Percentiles rank a stretch among this genome's conserved stretches.
phyloP scores from a whole-genome alignment of 1,284 basidiomycete genomes.

The Naganishia sp. region DNA sequence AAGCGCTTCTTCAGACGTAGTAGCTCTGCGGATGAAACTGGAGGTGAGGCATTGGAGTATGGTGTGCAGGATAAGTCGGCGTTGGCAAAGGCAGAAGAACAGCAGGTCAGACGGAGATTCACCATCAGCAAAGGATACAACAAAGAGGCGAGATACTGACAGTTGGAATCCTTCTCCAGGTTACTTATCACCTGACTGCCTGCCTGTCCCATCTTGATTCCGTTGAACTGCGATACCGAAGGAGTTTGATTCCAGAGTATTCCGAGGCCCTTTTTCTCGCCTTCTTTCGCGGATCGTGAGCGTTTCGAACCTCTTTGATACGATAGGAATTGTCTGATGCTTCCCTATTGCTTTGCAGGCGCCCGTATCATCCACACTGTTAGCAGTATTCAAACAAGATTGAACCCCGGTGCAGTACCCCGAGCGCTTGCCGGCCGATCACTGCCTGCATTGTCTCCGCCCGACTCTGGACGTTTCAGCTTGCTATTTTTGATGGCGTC shows the following conservation, averaged over 20 bases:
- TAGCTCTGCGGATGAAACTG: conserved; percentile 85
- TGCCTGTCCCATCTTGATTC: conserved; percentile 50
- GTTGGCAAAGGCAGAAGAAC: background rate
- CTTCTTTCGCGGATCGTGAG: no score
- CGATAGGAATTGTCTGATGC: no score
- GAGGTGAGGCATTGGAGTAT: background rate
- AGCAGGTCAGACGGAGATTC: background rate
- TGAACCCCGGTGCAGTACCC: no score
- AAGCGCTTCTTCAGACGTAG: conserved; percentile 97
- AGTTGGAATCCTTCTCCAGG: conserved; percentile 54
- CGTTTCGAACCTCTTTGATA: no score
- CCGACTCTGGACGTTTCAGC: no score
- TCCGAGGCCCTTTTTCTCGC: no score
- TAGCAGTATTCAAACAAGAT: no score
- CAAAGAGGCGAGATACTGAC: conserved; percentile 38
- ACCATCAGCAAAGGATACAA: background rate
- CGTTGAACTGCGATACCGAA: background rate
- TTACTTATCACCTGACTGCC: conserved; percentile 53
- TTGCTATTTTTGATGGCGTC: no score
- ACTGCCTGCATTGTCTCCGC: no score
- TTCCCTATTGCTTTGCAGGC: no score
- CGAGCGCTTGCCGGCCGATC: no score
- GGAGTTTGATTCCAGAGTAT: background rate
- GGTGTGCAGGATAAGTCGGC: background rate
- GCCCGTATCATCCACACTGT: no score